Percentiles rank a stretch among this genome's conserved stretches.
These are phyloP conservation scores for Ceratocystis destructans DNA, from an alignment of 2,329 filamentous ascomycete species.

Conservation along the genomic window DNA sequence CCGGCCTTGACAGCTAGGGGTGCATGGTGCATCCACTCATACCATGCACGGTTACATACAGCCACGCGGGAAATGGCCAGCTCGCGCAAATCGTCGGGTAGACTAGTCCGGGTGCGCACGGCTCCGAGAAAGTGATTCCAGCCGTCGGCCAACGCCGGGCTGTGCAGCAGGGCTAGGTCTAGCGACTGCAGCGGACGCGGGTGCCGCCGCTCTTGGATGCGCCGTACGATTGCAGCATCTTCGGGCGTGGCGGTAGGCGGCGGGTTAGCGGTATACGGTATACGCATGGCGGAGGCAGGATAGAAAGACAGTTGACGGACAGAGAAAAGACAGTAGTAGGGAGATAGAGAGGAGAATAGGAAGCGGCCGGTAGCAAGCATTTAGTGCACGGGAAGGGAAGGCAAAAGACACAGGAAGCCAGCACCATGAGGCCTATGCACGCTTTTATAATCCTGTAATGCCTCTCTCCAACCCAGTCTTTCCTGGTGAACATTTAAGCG, in stretches of 20 bases:
- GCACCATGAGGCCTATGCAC: neutral
- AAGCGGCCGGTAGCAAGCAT: neutral
- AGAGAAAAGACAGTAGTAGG: neutral
- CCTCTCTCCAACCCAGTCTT: neutral
- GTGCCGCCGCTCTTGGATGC: conserved; percentile 50
- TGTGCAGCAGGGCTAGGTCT: conserved; percentile 64
- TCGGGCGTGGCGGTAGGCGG: conserved; percentile 32
- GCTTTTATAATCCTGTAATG: neutral
- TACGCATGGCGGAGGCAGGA: conserved; percentile 39
- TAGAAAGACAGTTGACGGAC: neutral
- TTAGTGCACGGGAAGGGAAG: neutral
- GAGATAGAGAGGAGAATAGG: neutral
- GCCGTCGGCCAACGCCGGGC: conserved; percentile 59
- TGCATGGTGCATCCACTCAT: conserved; percentile 71
- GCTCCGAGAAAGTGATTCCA: conserved; percentile 59
- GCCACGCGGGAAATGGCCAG: conserved; percentile 71
- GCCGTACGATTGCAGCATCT: conserved; percentile 45
- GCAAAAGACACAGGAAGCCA: neutral
- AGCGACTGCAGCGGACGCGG: conserved; percentile 59
- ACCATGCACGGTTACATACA: conserved; percentile 67
- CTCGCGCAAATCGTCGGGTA: conserved; percentile 51
- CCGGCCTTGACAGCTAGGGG: conserved; percentile 50
- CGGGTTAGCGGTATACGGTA: conserved; percentile 49
- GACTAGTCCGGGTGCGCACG: conserved; percentile 39
- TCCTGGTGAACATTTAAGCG: conserved; percentile 9